Conservation (phyloP, 1,284 basidiomycete species). For the Porogramme epimiltina region DNA sequence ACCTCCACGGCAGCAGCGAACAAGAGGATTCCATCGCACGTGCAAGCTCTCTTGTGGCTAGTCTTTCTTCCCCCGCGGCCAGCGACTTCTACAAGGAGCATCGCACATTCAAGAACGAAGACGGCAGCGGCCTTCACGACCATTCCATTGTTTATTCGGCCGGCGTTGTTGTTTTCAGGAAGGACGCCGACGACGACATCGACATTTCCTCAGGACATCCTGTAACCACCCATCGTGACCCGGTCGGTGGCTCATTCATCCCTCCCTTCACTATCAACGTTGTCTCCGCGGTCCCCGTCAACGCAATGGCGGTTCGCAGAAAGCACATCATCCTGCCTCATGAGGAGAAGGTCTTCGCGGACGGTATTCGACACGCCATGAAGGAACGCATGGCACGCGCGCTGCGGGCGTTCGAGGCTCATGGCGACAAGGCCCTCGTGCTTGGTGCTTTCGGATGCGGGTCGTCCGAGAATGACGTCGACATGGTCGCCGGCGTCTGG, state of each 20-base stretch:
- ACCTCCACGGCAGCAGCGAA: conserved; percentile 47
- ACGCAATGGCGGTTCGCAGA: conserved; percentile 43
- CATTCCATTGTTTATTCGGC: conserved; percentile 55
- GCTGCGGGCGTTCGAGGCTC: conserved; percentile 46
- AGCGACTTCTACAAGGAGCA: conserved; percentile 47
- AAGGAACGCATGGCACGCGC: conserved; percentile 45
- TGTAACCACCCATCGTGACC: conserved; percentile 19
- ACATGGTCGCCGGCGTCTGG: conserved; percentile 59
- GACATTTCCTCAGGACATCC: conserved; percentile 6
- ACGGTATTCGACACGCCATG: conserved; percentile 42
- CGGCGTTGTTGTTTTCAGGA: conserved; percentile 48
- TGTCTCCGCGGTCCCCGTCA: conserved; percentile 47
- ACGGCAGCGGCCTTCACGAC: conserved; percentile 43
- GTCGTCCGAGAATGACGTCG: conserved; percentile 43
- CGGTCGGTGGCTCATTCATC: conserved; percentile 36
- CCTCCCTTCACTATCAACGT: conserved; percentile 46
- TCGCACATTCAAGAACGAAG: conserved; percentile 33
- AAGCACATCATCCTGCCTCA: conserved; percentile 39
- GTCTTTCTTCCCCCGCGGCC: conserved; percentile 39
- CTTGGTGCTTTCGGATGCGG: conserved; percentile 53
- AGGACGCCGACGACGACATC: conserved; percentile 35
- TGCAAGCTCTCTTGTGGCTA: conserved; percentile 45
- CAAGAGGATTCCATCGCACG: conserved; percentile 49
- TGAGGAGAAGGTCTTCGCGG: conserved; percentile 37
- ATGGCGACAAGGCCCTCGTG: conserved; percentile 44